Conservation (phyloP, 202 grass and related monocot genomes). For the Digitaria exilis region DNA sequence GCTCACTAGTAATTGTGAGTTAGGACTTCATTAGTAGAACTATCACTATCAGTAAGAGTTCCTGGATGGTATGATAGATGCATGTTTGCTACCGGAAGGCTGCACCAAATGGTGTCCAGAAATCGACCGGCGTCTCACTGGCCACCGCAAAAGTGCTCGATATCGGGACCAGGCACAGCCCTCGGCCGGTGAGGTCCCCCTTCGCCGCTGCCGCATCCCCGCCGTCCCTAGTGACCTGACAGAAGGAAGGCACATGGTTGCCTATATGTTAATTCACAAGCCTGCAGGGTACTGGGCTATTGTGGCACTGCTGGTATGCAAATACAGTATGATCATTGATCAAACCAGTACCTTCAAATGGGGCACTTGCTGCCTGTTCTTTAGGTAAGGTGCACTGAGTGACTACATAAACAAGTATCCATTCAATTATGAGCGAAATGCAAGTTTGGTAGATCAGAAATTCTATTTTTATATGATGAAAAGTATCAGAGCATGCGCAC, state of each 20-base stretch:
- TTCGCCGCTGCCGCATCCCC: not conserved
- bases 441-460: not conserved
- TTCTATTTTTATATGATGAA: slow-evolving; percentile 26
- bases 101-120: slow-evolving; percentile 75
- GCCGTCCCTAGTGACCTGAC: slow-evolving; percentile 24
- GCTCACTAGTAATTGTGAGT: not conserved
- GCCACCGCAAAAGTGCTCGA: slow-evolving; percentile 90
- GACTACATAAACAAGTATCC: slow-evolving; percentile 39
- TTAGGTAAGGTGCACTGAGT: slow-evolving; percentile 88
- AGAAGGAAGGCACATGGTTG: not conserved
- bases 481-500: slow-evolving; percentile 30
- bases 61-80: not conserved
- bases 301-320: not conserved
- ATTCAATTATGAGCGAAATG: not conserved
- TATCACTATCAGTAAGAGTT: not conserved
- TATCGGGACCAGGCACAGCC: slow-evolving; percentile 85
- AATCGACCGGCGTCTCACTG: slow-evolving; percentile 74
- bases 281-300: not conserved
- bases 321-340: not conserved
- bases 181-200: slow-evolving; percentile 66
- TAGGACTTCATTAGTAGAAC: slow-evolving; percentile 12
- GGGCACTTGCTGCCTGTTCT: slow-evolving; percentile 71
- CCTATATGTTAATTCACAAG: not conserved
- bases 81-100: slow-evolving; percentile 64
- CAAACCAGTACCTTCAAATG: slow-evolving; percentile 59